These are phyloP conservation scores for Simplicillium sp. DNA, from an alignment of 2,329 filamentous ascomycete genomes.

Conservation along the genomic window DNA sequence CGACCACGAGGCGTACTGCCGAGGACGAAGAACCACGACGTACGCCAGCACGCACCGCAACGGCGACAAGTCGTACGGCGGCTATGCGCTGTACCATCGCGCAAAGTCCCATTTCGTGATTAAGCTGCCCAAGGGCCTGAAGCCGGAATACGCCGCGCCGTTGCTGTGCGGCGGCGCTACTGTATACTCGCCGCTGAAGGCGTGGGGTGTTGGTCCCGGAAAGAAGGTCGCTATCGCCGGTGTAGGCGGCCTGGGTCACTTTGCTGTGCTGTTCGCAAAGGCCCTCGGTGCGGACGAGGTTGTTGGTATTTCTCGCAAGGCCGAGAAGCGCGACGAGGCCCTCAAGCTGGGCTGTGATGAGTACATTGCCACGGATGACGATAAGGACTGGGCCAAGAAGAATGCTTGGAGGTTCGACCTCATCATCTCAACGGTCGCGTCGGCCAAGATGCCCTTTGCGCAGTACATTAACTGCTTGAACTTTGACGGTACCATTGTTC, in stretches of 20 bases:
- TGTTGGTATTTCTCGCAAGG: conserved; percentile 47
- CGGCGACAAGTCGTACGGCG: conserved; percentile 35
- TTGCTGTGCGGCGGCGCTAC: conserved; percentile 67
- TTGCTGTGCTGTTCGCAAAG: conserved; percentile 59
- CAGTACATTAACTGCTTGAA: conserved; percentile 32
- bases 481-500: conserved; percentile 13
- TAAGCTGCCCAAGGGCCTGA: conserved; percentile 33
- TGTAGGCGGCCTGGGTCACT: conserved; percentile 60
- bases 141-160: conserved; percentile 39
- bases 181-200: conserved; percentile 51
- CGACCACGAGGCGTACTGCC: conserved; percentile 33
- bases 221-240: conserved; percentile 59
- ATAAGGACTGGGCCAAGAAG: conserved; percentile 43
- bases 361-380: conserved; percentile 33
- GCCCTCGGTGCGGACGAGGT: conserved; percentile 55
- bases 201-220: conserved; percentile 55
- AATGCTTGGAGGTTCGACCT: conserved; percentile 44
- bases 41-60: conserved; percentile 32
- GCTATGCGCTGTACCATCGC: conserved; percentile 26
- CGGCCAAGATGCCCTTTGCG: conserved; percentile 44
- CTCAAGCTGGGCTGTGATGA: conserved; percentile 46
- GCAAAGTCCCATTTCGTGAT: conserved; percentile 35
- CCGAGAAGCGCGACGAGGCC: conserved; percentile 44
- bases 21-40: conserved; percentile 31
- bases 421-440: conserved; percentile 48